Evolutionary conservation across 768 basidiomycete genomes (phyloP), one percentile per base, ranked within the genome.

Genomic region (Coprinopsis marcescibilis): DNA sequence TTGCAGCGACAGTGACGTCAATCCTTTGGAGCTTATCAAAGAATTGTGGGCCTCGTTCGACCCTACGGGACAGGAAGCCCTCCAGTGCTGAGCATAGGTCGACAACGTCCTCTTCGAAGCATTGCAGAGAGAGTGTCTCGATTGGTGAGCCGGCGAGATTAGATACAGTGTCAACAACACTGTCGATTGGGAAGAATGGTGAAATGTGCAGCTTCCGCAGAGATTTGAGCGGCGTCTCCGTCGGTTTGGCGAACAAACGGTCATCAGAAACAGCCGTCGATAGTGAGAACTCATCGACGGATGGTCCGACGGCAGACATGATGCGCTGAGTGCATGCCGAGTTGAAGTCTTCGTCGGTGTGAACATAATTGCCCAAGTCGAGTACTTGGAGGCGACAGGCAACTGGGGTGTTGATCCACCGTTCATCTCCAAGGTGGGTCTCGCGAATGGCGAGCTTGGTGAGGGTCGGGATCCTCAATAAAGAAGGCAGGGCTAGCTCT

Each of bases 381-480:
- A 83, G 72, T 32, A 77, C 65, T 52, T 80, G 65, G 35, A 83
- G 67, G 14, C 68, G 67, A 60, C 78, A 80, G 17, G 61, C 58
- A 48, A 76, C 68, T 29, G 72, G 71, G n/a, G 68, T 71, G 20
- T 67, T 65, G n/a, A 69, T 63, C 81, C 80, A 82, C 27, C 65
- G 66, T 39, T 66, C 65, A 60, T 82, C 80, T 13, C 83, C 83
- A 46, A 88, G 72, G 63, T 85, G 85, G 0, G 83, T 85, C 57
- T 85, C 83, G 46, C 73, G 75, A 55, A 88, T 77, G 34, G 71
- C 71, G 52, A 88, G 80, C 52, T 72, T 73, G 23, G 68, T 72
- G 30, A 88, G 77, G 36, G 76, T 69, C 5, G 81, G 73, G 38
- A 88, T 71, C 53, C 74, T 73, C 40, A 88, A 72, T 44, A 88